Conservation (phyloP, 140 eudicot genomes). For the Ambrosia hybrid region DNA sequence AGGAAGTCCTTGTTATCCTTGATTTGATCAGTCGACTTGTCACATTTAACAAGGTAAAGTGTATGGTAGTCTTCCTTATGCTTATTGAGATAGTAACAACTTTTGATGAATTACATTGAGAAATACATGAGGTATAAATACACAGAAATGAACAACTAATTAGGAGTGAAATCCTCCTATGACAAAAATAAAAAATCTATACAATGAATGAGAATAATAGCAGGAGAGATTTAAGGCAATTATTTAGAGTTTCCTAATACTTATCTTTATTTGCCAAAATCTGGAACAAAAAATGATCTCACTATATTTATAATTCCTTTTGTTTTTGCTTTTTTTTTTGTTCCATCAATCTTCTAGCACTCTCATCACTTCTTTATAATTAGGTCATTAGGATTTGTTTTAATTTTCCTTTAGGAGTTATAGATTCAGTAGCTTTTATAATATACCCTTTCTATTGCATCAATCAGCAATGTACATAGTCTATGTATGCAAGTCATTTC, state of each 20-base stretch:
- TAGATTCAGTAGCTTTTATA: not conserved
- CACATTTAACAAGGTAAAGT: constrained; percentile 69
- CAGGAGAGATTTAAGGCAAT: too few species aligned
- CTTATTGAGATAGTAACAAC: too few species aligned
- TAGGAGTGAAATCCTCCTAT: too few species aligned
- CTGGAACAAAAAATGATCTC: not conserved
- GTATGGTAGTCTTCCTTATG: constrained; percentile 5
- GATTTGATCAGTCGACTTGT: constrained; percentile 75
- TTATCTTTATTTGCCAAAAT: constrained; percentile 13
- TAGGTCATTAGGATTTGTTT: not conserved
- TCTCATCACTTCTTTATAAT: not conserved
- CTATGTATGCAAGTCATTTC: not conserved
- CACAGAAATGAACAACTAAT: too few species aligned
- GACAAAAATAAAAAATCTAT: too few species aligned
- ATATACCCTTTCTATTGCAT: constrained; percentile 10
- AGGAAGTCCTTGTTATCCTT: constrained; percentile 64
- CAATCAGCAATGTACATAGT: not conserved
- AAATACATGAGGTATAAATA: too few species aligned
- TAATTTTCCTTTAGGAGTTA: not conserved
- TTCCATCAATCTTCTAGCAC: not conserved
- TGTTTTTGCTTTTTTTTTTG: not conserved
- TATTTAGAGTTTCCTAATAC: too few species aligned
- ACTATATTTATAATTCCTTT: not conserved
- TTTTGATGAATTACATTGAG: too few species aligned
- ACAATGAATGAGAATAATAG: too few species aligned